phyloP scores from a whole-genome alignment of 257 asterid species.

The Vinca minor region DNA sequence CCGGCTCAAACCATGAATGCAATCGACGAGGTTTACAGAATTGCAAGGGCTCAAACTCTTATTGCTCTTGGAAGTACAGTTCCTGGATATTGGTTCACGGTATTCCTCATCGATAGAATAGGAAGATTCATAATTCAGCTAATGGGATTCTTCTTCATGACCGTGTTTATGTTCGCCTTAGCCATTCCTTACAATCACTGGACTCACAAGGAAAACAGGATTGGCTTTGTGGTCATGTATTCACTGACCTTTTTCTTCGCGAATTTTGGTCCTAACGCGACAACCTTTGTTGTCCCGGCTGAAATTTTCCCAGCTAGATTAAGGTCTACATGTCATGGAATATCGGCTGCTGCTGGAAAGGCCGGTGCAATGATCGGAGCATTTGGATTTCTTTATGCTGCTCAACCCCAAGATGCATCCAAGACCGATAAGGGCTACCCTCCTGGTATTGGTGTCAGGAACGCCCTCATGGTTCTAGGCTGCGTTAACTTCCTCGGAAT shows the following conservation, averaged over 20 bases:
- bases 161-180: slow-evolving; percentile 35
- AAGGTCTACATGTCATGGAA: slow-evolving; percentile 43
- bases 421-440: slow-evolving; percentile 35
- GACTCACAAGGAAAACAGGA: slow-evolving; percentile 19
- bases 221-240: slow-evolving; percentile 37
- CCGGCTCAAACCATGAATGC: slow-evolving; percentile 25
- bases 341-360: slow-evolving; percentile 43
- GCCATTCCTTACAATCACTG: slow-evolving; percentile 39
- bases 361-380: slow-evolving; percentile 43
- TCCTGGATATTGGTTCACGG: slow-evolving; percentile 42
- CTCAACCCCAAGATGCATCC: slow-evolving; percentile 17
- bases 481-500: slow-evolving; percentile 25
- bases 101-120: slow-evolving; percentile 25
- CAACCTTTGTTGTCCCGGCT: slow-evolving; percentile 41
- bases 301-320: slow-evolving; percentile 40
- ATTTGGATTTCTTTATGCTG: slow-evolving; percentile 35
- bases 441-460: slow-evolving; percentile 35
- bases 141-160: slow-evolving; percentile 45
- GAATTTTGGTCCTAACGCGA: slow-evolving; percentile 42
- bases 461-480: slow-evolving; percentile 28
- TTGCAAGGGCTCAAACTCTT: slow-evolving; percentile 33
- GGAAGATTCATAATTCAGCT: slow-evolving; percentile 37
- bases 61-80: slow-evolving; percentile 34
- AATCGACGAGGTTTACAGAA: slow-evolving; percentile 27
- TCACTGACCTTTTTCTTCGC: slow-evolving; percentile 39